Evolutionary conservation across 306 rosid species (phyloP), one percentile per base, ranked within the genome.

Genomic region (Dryas drummondii): DNA sequence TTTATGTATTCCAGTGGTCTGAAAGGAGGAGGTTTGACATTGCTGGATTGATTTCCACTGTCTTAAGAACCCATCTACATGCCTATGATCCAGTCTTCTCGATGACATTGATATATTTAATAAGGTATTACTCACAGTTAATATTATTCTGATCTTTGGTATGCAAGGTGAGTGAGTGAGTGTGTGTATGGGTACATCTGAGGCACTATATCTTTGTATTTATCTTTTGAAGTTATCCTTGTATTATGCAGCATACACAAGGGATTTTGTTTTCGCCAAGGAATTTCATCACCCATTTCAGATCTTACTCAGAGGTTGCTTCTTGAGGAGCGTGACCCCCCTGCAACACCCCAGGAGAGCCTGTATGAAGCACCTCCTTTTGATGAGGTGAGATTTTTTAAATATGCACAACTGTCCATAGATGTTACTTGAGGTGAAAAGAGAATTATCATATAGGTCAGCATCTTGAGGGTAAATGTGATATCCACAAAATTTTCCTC

Each of bases 21-120:
- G 96, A 96, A 84, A 81, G 78, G 82, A 92, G 91, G 87, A 86
- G 98, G 76, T 80, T 83, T 80, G 99, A 96, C 57, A 86, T 92
- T 77, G 97, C 98, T 1, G 99, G 97, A 73, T 72, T 92, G 65
- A 79, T 96, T 84, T 86, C 98, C 56, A 86, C 98, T 19, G 88
- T 96, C 82, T 87, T 96, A 84, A 84, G 97, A 87, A 94, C 97
- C 56, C 93, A 92, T 86, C 85, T 96, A 80, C 89, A 89, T 78
- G 99, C 99, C n/a, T 96, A 96, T 65, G 99, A 96, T 86, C 92
- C 99, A 9, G 56, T 90, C 72, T 90, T 96, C 82, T 96, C 98
- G 5, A 87, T 96, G 99, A 83, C 98, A 14, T 84, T 96, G 79
- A 89, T 91, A 89, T 96, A 96, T 89, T 84, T 96, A 86, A 96